Conservation (phyloP, 2,329 filamentous ascomycete species). For the Neopestalotiopsis sp. region DNA sequence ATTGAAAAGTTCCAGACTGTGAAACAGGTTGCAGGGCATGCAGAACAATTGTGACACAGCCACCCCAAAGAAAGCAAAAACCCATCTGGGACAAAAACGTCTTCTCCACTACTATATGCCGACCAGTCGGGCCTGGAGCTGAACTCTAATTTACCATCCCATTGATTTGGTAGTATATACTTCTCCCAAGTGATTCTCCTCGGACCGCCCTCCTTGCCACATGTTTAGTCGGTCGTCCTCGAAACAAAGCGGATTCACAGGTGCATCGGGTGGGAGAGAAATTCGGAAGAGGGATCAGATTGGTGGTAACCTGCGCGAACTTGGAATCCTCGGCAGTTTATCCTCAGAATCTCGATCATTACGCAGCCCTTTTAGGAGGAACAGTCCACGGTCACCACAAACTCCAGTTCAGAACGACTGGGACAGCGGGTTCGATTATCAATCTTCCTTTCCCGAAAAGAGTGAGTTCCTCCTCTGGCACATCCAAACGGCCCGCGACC, state of each 20-base stretch:
- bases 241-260: constrained; percentile 41
- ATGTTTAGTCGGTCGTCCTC: constrained; percentile 54
- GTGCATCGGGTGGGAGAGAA: constrained; percentile 35
- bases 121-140: constrained; percentile 6
- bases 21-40: constrained; percentile 18
- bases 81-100: constrained; percentile 4
- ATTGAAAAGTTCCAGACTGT: constrained; percentile 14
- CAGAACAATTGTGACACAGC: constrained; percentile 17
- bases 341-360: constrained; percentile 36
- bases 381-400: constrained; percentile 25
- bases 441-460: constrained; percentile 46
- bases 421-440: constrained; percentile 30
- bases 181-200: constrained; percentile 14
- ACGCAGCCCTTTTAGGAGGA: constrained; percentile 26
- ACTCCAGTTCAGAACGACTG: constrained; percentile 32
- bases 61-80: constrained; percentile 10
- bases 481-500: constrained; percentile 1
- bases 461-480: constrained; percentile 38
- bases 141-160: not conserved
- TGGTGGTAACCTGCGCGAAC: constrained; percentile 41
- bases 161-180: not conserved
- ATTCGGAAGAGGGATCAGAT: constrained; percentile 43
- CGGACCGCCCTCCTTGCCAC: constrained; percentile 27
- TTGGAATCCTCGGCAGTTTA: constrained; percentile 53
- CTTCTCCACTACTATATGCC: not conserved